A percentile compares a stretch with the other conserved stretches of the same genome.
phyloP scores from a whole-genome alignment of 257 asterid species.

The Solanum etuberosum region DNA sequence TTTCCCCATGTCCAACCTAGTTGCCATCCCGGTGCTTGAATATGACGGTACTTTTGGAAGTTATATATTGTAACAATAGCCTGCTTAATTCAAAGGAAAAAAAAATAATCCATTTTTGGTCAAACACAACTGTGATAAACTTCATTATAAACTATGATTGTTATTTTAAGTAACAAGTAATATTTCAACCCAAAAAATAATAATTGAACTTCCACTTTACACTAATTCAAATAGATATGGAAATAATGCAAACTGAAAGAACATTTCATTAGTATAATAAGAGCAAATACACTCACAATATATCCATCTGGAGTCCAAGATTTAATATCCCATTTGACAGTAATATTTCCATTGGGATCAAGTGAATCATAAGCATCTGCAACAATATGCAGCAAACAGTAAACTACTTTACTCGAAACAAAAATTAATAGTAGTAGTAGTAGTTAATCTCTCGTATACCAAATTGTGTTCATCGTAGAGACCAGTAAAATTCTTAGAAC shows the following conservation, averaged over 20 bases:
- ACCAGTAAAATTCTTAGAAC: no score
- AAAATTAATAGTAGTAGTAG: not conserved
- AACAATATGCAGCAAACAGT: not conserved
- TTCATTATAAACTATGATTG: not conserved
- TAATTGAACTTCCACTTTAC: not conserved
- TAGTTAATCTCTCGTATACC: not conserved
- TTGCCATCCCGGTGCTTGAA: slow-evolving; percentile 41
- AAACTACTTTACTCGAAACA: not conserved
- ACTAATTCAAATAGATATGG: not conserved
- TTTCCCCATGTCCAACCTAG: slow-evolving; percentile 51
- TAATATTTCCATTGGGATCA: slow-evolving; percentile 47
- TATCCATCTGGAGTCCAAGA: slow-evolving; percentile 50
- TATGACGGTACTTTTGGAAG: slow-evolving; percentile 38
- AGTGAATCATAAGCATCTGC: slow-evolving; percentile 52
- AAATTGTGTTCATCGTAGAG: not conserved
- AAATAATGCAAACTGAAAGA: not conserved
- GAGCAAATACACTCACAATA: slow-evolving; percentile 18
- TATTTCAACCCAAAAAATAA: not conserved
- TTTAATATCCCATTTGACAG: slow-evolving; percentile 49
- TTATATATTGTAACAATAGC: slow-evolving; percentile 33
- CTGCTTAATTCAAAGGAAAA: slow-evolving; percentile 4
- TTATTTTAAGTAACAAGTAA: not conserved
- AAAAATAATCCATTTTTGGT: not conserved
- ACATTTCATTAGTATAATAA: not conserved
- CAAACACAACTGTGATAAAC: not conserved